Percentiles rank a stretch among this genome's conserved stretches.
Conservation (phyloP, 805 yeast species). For the Hyphopichia homilentoma region DNA sequence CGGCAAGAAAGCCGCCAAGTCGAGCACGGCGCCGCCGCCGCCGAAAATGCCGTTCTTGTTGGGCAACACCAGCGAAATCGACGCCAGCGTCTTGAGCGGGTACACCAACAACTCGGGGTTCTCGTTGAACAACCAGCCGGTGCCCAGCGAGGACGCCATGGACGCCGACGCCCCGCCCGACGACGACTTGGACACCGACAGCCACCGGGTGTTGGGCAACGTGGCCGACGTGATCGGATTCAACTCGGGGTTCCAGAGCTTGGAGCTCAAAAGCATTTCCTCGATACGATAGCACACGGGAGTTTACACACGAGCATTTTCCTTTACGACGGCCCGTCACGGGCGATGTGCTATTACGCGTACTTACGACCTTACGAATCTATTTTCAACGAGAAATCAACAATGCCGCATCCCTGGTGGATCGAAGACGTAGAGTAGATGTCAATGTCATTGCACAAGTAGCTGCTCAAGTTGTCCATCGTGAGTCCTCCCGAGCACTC, state of each 20-base stretch:
- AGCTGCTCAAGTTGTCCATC: conserved; percentile 58
- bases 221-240: conserved; percentile 39
- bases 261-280: conserved; percentile 33
- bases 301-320: too few relatives aligned
- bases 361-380: too few relatives aligned
- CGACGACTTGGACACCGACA: conserved; percentile 17
- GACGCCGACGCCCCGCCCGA: conserved; percentile 5
- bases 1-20: conserved; percentile 28
- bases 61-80: background rate
- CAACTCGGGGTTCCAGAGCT: conserved; percentile 39
- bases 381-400: conserved; percentile 84
- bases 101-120: conserved; percentile 21
- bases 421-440: conserved; percentile 87
- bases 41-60: background rate
- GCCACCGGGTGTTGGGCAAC: conserved; percentile 25
- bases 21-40: conserved; percentile 14
- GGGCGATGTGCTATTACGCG: too few relatives aligned
- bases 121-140: conserved; percentile 21
- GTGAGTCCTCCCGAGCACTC: conserved; percentile 94
- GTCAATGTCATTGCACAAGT: conserved; percentile 75
- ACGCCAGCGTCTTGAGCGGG: conserved; percentile 20
- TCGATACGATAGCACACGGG: conserved; percentile 27
- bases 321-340: too few relatives aligned
- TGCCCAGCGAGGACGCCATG: conserved; percentile 3
- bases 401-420: conserved; percentile 83